Evolutionary conservation across 1,139 yeast genomes (phyloP).

Genomic region (Debaryomyces udenii): DNA sequence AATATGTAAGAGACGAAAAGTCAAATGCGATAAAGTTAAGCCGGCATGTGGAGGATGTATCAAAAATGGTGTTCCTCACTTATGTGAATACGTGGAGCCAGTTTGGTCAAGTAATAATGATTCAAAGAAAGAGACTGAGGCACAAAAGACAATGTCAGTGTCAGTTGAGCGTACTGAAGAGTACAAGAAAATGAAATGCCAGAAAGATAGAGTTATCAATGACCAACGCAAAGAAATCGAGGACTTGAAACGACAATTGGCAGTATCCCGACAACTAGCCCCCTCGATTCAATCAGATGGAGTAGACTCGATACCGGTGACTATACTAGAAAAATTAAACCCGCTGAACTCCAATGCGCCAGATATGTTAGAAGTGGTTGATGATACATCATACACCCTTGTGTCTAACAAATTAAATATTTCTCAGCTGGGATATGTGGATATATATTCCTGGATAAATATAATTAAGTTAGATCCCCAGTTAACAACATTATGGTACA

Average conservation of each 20-base stretch:
- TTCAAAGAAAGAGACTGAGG: neutral
- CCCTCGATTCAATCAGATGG: constrained; percentile 18
- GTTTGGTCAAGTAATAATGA: constrained; percentile 32
- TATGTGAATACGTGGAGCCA: constrained; percentile 48
- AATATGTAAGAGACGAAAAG: constrained; percentile 47
- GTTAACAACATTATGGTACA: constrained; percentile 45
- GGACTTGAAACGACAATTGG: constrained; percentile 35
- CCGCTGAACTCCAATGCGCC: constrained; percentile 13
- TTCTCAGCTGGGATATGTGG: constrained; percentile 15
- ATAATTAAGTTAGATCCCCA: constrained; percentile 46
- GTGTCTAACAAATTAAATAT: constrained; percentile 2
- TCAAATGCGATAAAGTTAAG: constrained; percentile 46
- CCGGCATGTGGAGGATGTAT: constrained; percentile 51
- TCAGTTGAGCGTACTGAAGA: constrained; percentile 24
- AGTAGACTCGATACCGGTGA: constrained; percentile 11
- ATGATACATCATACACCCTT: constrained; percentile 22
- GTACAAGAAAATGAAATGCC: constrained; percentile 23
- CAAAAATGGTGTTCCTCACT: constrained; percentile 44
- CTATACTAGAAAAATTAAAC: constrained; percentile 21
- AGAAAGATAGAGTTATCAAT: constrained; percentile 27
- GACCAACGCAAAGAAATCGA: constrained; percentile 40
- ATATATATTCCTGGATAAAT: constrained; percentile 45
- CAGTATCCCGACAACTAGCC: constrained; percentile 29
- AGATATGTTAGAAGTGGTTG: constrained; percentile 23
- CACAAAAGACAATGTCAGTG: constrained; percentile 7